A percentile compares a stretch with the other conserved stretches of the same genome.
phyloP scores from a whole-genome alignment of 2,329 filamentous ascomycete genomes.

The Colletotrichum liaoningense region DNA sequence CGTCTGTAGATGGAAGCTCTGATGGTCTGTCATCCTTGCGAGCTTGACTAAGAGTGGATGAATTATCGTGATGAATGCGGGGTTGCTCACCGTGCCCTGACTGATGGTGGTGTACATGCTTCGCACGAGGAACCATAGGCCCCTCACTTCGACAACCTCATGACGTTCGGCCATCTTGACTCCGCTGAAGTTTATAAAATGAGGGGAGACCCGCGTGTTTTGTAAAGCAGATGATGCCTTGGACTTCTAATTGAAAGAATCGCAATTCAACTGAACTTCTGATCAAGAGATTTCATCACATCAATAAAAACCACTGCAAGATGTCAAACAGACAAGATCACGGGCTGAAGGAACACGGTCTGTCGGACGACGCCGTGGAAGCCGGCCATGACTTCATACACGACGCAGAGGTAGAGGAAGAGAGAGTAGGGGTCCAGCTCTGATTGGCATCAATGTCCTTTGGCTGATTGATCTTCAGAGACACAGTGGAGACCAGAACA shows the following conservation, averaged over 20 bases:
- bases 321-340: conserved; percentile 27
- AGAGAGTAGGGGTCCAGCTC: conserved; percentile 38
- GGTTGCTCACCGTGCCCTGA: conserved; percentile 17
- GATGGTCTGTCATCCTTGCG: conserved; percentile 11
- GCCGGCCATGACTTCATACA: conserved; percentile 48
- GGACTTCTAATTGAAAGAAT: not conserved
- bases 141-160: conserved; percentile 11
- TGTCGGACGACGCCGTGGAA: conserved; percentile 41
- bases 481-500: conserved; percentile 13
- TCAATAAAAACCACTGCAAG: not conserved
- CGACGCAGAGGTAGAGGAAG: conserved; percentile 47
- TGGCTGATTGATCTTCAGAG: not conserved
- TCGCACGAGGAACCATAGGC: not conserved
- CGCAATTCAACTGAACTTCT: not conserved
- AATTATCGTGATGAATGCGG: conserved; percentile 5
- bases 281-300: not conserved
- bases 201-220: no score
- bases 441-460: not conserved
- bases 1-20: not conserved
- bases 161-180: conserved; percentile 3
- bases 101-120: conserved; percentile 21
- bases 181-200: not conserved
- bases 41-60: not conserved
- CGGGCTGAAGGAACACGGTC: conserved; percentile 21
- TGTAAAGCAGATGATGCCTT: no score